These are phyloP conservation scores for Mycena olivaceomarginata DNA, from an alignment of 768 basidiomycete genomes.

Conservation along the genomic window DNA sequence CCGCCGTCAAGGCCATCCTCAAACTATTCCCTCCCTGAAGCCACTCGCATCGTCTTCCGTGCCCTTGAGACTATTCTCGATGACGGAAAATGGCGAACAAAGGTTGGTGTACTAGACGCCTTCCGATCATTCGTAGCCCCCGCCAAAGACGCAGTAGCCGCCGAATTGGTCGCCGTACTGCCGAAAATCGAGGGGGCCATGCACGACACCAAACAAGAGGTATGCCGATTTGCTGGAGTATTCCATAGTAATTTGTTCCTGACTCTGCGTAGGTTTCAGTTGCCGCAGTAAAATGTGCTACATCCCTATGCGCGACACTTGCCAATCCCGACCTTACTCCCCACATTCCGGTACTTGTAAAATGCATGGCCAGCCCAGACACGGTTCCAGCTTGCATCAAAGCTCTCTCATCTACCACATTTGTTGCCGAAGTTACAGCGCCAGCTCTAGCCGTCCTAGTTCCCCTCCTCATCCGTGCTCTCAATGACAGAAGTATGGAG, in stretches of 20 bases:
- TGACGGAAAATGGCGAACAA: slow-evolving; percentile 94
- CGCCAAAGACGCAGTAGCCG: slow-evolving; percentile 87
- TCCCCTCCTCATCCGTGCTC: slow-evolving; percentile 91
- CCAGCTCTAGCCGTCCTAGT: slow-evolving; percentile 98
- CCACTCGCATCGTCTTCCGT: slow-evolving; percentile 80
- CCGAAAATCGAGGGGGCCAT: slow-evolving; percentile 93
- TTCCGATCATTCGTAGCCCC: slow-evolving; percentile 83
- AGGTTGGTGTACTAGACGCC: slow-evolving; percentile 94
- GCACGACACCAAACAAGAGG: slow-evolving; percentile 98
- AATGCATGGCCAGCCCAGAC: slow-evolving; percentile 95
- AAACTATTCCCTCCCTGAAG: slow-evolving; percentile 91
- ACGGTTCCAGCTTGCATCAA: slow-evolving; percentile 96
- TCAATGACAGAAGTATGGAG: slow-evolving; percentile 97
- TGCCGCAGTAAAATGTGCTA: slow-evolving; percentile 93
- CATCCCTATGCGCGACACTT: slow-evolving; percentile 90
- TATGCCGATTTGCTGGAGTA: slow-evolving; percentile 56
- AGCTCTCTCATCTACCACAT: slow-evolving; percentile 94
- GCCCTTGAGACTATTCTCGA: slow-evolving; percentile 85
- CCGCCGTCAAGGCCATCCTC: slow-evolving; percentile 89
- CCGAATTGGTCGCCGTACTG: slow-evolving; percentile 86
- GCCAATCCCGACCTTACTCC: slow-evolving; percentile 95
- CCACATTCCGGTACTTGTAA: slow-evolving; percentile 92
- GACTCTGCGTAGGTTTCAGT: slow-evolving; percentile 79
- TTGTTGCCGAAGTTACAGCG: slow-evolving; percentile 97
- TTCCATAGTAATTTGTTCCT: not conserved